phyloP scores from a whole-genome alignment of 2,329 filamentous ascomycete species.

The Cladosporium cucumerinum region DNA sequence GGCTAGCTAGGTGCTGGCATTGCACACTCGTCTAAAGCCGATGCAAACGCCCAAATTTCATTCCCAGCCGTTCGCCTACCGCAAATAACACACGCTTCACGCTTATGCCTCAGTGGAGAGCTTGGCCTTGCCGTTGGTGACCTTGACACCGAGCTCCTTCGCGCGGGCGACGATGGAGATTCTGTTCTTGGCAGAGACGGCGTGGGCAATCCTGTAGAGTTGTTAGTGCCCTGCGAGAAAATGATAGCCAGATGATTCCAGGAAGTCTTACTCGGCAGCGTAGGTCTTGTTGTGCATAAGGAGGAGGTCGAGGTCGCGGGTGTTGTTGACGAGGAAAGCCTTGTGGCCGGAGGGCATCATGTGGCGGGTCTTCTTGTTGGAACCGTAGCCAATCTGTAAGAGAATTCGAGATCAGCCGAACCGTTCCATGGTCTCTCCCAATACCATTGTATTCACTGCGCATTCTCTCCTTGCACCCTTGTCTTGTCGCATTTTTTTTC shows the following conservation, averaged over 20 bases:
- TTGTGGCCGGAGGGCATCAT: constrained; percentile 99
- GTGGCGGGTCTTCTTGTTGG: constrained; percentile 99
- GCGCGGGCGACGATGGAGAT: constrained; percentile 96
- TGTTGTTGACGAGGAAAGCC: constrained; percentile 98
- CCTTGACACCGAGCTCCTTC: constrained; percentile 98
- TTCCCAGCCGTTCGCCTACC: constrained; percentile 14
- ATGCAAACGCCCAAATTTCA: constrained; percentile 14
- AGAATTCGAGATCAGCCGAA: constrained; percentile 19
- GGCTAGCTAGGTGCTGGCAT: constrained; percentile 16
- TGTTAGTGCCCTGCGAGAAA: constrained; percentile 36
- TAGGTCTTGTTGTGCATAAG: constrained; percentile 99
- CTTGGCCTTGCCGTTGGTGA: constrained; percentile 99
- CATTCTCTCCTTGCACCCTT: background rate
- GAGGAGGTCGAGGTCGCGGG: constrained; percentile 91
- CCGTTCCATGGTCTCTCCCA: constrained; percentile 16
- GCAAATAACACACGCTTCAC: constrained; percentile 28
- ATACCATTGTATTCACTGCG: background rate
- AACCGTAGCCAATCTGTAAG: constrained; percentile 89
- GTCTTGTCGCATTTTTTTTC: constrained; percentile 12
- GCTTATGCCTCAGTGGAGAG: constrained; percentile 82
- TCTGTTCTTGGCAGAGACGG: constrained; percentile 97
- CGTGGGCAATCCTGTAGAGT: constrained; percentile 79
- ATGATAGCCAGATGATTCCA: background rate
- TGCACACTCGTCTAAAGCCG: constrained; percentile 15
- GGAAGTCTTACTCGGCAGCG: constrained; percentile 83